Conservation (phyloP, 352 stramenopile genomes). For the Saprolegnia diclina region DNA sequence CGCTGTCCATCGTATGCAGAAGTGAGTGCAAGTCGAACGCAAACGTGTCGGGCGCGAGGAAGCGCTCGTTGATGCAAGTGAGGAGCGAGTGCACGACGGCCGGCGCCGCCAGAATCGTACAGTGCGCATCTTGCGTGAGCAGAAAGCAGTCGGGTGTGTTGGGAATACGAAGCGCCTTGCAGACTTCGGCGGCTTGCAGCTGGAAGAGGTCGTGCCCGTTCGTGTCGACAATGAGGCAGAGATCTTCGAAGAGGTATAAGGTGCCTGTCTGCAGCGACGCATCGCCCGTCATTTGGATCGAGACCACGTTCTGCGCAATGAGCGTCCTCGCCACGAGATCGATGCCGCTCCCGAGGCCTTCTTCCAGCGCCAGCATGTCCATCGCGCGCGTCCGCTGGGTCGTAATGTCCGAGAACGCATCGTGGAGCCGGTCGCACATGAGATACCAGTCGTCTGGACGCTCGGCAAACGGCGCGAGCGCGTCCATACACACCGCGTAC, state of each 20-base stretch:
- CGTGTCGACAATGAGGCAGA: constrained; percentile 7
- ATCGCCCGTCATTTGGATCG: neutral
- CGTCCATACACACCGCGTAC: constrained; percentile 8
- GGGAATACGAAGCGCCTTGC: neutral
- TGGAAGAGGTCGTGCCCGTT: constrained; percentile 9
- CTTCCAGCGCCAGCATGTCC: constrained; percentile 7
- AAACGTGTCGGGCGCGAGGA: neutral
- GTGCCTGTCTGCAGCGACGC: neutral
- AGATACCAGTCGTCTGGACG: neutral
- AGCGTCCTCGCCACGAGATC: neutral
- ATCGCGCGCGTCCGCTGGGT: constrained; percentile 1
- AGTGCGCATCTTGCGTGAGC: constrained; percentile 5
- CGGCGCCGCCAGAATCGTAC: neutral
- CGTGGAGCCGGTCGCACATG: constrained; percentile 6
- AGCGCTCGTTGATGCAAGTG: neutral
- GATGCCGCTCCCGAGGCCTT: constrained; percentile 2
- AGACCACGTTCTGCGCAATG: constrained; percentile 3
- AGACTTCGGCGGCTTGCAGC: constrained; percentile 5
- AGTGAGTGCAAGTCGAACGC: constrained; percentile 9
- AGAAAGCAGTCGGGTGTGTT: neutral
- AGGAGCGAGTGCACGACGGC: neutral
- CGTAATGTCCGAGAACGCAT: constrained; percentile 9
- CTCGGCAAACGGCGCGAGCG: neutral
- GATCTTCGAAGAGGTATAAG: constrained; percentile 9
- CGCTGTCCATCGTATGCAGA: constrained; percentile 6